phyloP scores from a whole-genome alignment of 2,329 filamentous ascomycete species.

The Paecilomyces dactylethromorphus region DNA sequence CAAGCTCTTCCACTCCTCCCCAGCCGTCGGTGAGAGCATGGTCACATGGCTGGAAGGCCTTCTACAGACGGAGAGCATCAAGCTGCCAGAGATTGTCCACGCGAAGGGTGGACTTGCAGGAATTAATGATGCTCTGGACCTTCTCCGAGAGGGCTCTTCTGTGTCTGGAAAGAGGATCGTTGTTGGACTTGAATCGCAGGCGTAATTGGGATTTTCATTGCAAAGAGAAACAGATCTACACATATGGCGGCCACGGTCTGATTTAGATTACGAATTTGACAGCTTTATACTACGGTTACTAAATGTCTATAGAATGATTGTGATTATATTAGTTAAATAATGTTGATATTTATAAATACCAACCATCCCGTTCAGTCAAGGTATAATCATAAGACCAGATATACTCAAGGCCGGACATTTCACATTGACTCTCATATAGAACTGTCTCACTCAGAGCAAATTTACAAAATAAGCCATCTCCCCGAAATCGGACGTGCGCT shows the following conservation, averaged over 20 bases:
- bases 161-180: conserved; percentile 64
- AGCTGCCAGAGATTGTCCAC: conserved; percentile 59
- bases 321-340: neutral
- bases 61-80: conserved; percentile 48
- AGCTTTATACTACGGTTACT: neutral
- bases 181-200: conserved; percentile 33
- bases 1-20: conserved; percentile 66
- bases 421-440: too few species aligned
- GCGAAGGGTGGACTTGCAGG: conserved; percentile 57
- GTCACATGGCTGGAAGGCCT: conserved; percentile 62
- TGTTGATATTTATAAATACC: neutral
- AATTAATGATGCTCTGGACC: conserved; percentile 62
- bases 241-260: neutral
- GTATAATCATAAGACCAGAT: neutral
- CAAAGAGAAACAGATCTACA: neutral
- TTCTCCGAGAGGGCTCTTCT: conserved; percentile 54
- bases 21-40: conserved; percentile 55
- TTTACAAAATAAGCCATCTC: neutral
- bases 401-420: too few species aligned
- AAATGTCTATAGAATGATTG: neutral
- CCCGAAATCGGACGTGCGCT: neutral
- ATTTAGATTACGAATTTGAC: neutral
- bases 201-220: neutral
- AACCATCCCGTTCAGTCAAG: neutral
- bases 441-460: too few species aligned